Evolutionary conservation across 2,329 filamentous ascomycete genomes (phyloP), one percentile per base, ranked within the genome.

Genomic region (Fusarium sp.): DNA sequence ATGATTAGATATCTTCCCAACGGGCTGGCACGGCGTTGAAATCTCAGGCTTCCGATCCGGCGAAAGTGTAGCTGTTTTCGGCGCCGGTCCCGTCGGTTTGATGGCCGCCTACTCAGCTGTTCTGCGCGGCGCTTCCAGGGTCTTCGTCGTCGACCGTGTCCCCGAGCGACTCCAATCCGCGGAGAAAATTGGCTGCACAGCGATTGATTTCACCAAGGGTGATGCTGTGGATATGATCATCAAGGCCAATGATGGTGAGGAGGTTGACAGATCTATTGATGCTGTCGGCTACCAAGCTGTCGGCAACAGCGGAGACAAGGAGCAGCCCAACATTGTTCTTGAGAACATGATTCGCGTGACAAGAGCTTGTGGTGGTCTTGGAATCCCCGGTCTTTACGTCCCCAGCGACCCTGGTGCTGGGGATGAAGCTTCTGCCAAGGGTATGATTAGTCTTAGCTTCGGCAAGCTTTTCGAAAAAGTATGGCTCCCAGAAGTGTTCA

Each of bases 401-500:
- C 86, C 78, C 0, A 77, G 76, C 23, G 86, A 91, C 62, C 88
- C 88, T 15, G 88, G 88, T 45, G 88, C 88, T 30, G 84, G 87
- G 3, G 88, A 91, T 62, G 82, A 82, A 52, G 83, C 87, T 42
- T 81, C 83, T 19, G 85, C 82, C n/a, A 87, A 89, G 69, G 88
- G 88, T 0, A 86, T 88, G 81, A 86, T 91, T 53, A 79, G 87
- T 62, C 79, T 90, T 26, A 87, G 84, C 53, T 91, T 91, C 68
- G 88, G 88, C 56, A 91, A 91, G 75, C 78, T 91, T 0, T 91
- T 91, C 68, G 88, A 91, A 68, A 91, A 91, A 82, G 86, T 40
- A 15, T 11, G 26, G 20, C 3, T 4, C 23, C 11, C 15, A 3
- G 2, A 10, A 9, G 2, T 8, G 1, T 21, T 15, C 20, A 3